These are phyloP conservation scores for Passiflora organensis DNA, from an alignment of 345 rosid genomes.

Conservation along the genomic window DNA sequence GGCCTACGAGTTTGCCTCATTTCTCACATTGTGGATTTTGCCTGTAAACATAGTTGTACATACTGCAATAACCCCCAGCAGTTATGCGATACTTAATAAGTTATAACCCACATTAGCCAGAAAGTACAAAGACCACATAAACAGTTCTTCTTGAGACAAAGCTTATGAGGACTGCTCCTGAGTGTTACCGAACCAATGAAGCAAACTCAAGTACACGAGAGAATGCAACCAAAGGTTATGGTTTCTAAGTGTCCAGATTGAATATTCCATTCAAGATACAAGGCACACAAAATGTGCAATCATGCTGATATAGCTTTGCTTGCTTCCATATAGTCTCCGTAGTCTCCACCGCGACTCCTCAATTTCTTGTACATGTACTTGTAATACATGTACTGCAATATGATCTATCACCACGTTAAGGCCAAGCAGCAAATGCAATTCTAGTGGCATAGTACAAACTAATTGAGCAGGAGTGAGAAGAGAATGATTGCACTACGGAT, in stretches of 20 bases:
- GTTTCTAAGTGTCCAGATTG: neutral
- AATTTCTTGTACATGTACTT: slow-evolving; percentile 29
- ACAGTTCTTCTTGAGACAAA: no score
- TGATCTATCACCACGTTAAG: slow-evolving; percentile 58
- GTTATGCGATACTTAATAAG: no score
- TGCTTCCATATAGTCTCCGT: slow-evolving; percentile 43
- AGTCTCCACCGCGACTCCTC: slow-evolving; percentile 18
- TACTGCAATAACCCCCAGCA: no score
- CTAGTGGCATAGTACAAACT: neutral
- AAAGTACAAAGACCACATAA: no score
- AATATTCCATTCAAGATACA: neutral
- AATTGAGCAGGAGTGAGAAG: no score
- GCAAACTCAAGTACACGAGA: neutral
- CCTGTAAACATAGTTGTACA: no score
- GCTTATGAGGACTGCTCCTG: no score
- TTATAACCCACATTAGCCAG: no score
- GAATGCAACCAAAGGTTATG: neutral
- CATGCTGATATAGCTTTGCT: slow-evolving; percentile 27
- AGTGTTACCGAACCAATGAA: no score
- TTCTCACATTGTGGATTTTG: no score
- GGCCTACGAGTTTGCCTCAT: no score
- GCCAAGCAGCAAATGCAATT: neutral
- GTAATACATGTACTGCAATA: slow-evolving; percentile 85
- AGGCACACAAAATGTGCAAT: neutral
- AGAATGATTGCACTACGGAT: no score